phyloP scores from a whole-genome alignment of 1,284 basidiomycete genomes.

The Cronartium quercuum region DNA sequence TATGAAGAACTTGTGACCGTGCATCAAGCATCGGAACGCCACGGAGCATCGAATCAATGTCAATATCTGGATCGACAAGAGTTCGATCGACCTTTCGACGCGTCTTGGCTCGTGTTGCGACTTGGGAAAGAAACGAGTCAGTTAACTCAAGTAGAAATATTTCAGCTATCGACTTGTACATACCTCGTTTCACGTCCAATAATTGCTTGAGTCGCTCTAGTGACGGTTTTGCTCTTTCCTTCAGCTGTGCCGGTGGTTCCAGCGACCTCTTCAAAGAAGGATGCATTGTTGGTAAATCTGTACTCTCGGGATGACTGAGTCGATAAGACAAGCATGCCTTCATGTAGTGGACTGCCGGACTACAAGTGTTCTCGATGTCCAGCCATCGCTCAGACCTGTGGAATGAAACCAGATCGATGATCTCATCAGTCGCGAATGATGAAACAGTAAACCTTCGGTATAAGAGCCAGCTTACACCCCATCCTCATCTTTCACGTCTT shows the following conservation, averaged over 20 bases:
- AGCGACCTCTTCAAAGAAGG: constrained; percentile 12
- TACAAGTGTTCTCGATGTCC: constrained; percentile 10
- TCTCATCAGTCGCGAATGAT: neutral
- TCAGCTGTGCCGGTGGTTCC: constrained; percentile 11
- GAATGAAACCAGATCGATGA: neutral
- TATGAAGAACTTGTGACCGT: too few relatives aligned
- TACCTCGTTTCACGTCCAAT: constrained; percentile 15
- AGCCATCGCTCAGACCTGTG: constrained; percentile 15
- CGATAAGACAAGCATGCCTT: constrained; percentile 16
- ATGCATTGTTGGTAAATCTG: constrained; percentile 16
- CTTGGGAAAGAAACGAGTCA: too few relatives aligned
- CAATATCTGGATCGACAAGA: too few relatives aligned
- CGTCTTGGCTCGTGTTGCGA: too few relatives aligned
- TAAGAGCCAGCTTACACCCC: constrained; percentile 5
- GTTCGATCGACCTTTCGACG: too few relatives aligned
- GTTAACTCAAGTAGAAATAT: too few relatives aligned
- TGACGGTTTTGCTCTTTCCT: neutral
- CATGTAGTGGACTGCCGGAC: constrained; percentile 20
- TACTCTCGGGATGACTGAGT: constrained; percentile 6
- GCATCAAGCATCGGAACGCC: too few relatives aligned
- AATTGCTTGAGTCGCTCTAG: constrained; percentile 18
- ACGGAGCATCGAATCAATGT: too few relatives aligned
- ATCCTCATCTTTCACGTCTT: neutral
- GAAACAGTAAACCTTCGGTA: neutral
- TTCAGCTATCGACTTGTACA: too few relatives aligned